These are phyloP conservation scores for Magnolia kwangsiensis DNA, from an alignment of 164 flowering plant genomes.

Conservation along the genomic window DNA sequence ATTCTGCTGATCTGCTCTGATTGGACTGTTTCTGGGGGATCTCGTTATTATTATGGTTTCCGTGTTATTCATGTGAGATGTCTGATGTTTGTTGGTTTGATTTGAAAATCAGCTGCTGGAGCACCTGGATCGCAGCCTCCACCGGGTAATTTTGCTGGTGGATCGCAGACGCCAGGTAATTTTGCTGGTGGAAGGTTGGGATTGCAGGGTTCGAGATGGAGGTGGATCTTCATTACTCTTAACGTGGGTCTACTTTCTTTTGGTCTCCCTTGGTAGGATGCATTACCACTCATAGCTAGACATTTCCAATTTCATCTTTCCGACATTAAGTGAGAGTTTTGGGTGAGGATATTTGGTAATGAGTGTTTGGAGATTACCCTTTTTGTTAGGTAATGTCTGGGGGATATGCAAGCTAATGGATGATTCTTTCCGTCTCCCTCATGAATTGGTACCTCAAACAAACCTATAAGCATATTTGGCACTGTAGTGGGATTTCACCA, in stretches of 20 bases:
- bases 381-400: too few relatives aligned
- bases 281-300: background rate
- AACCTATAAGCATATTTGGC: too few relatives aligned
- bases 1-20: background rate
- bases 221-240: background rate
- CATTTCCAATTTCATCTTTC: too few relatives aligned
- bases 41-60: background rate
- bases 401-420: too few relatives aligned
- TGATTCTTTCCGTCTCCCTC: too few relatives aligned
- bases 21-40: too few relatives aligned
- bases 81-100: background rate
- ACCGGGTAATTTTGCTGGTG: too few relatives aligned
- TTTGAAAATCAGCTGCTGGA: conserved; percentile 8
- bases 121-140: conserved; percentile 3
- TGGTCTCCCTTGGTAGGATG: background rate
- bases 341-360: too few relatives aligned
- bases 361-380: too few relatives aligned
- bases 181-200: background rate
- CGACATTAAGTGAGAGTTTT: too few relatives aligned
- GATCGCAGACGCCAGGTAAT: conserved; percentile 6
- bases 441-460: too few relatives aligned
- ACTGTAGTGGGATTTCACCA: too few relatives aligned
- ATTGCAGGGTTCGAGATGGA: background rate
- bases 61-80: background rate
- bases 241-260: background rate